Conservation (phyloP, 192 early-diverging fungal species). For the Linnemannia schmuckeri region DNA sequence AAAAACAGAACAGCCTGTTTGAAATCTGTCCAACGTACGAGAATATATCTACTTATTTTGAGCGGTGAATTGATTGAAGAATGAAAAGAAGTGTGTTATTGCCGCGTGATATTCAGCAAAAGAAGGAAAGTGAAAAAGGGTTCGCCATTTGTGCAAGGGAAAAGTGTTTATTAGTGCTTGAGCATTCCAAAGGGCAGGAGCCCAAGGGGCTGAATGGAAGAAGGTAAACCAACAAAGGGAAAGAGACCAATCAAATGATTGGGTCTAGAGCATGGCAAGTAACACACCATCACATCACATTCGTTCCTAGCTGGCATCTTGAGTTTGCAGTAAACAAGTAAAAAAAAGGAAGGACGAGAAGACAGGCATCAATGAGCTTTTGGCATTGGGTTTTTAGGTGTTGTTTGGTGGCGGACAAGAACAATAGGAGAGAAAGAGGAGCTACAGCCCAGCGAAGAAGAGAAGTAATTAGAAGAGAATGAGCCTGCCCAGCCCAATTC, state of each 20-base stretch:
- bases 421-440: neutral
- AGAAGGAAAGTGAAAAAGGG: neutral
- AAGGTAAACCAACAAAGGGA: neutral
- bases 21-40: neutral
- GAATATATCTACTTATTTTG: neutral
- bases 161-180: neutral
- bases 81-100: neutral
- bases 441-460: neutral
- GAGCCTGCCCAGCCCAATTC: conserved; percentile 4
- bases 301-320: neutral
- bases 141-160: neutral
- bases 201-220: neutral
- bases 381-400: no score
- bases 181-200: conserved; percentile 5
- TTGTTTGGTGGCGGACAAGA: neutral
- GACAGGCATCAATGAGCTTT: no score
- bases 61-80: neutral
- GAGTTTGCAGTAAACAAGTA: neutral
- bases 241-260: neutral
- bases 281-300: neutral
- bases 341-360: neutral
- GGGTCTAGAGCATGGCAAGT: neutral
- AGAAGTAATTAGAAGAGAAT: neutral
- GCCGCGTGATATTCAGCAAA: neutral
- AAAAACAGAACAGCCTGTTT: neutral